These are phyloP conservation scores for Malus sylvestris DNA, from an alignment of 306 rosid species.

Conservation along the genomic window DNA sequence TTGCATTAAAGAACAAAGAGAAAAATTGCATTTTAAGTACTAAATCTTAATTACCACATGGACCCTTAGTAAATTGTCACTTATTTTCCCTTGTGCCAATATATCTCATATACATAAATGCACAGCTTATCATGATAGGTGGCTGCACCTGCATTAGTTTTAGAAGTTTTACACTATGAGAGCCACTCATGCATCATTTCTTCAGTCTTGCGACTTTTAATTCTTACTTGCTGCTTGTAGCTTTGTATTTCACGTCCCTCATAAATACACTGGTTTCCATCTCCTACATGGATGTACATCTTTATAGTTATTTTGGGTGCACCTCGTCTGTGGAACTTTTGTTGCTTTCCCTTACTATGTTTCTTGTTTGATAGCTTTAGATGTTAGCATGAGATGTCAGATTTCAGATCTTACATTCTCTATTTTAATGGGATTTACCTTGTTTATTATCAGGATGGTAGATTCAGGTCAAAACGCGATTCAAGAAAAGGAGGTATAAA, in stretches of 20 bases:
- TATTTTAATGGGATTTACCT: constrained; percentile 20
- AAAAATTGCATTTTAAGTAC: neutral
- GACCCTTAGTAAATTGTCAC: neutral
- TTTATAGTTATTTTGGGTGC: neutral
- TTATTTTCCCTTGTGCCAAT: neutral
- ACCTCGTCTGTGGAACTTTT: neutral
- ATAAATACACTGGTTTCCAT: neutral
- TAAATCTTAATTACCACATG: neutral
- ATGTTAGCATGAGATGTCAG: neutral
- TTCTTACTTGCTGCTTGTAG: neutral
- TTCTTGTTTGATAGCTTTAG: constrained; percentile 1
- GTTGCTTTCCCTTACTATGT: neutral
- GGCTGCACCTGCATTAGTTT: neutral
- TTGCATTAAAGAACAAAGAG: neutral
- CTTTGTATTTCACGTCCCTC: neutral
- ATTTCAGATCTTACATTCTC: constrained; percentile 5
- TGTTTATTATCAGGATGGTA: constrained; percentile 71
- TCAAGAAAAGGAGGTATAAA: constrained; percentile 85
- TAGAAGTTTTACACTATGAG: neutral
- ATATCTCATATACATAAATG: neutral
- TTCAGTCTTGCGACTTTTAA: neutral
- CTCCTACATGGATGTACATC: neutral
- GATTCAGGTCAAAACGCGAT: constrained; percentile 95
- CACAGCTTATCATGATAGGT: neutral
- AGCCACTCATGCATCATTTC: neutral